Evolutionary conservation across 1,284 basidiomycete genomes (phyloP).

Genomic region (Phellinidium pouzarii): DNA sequence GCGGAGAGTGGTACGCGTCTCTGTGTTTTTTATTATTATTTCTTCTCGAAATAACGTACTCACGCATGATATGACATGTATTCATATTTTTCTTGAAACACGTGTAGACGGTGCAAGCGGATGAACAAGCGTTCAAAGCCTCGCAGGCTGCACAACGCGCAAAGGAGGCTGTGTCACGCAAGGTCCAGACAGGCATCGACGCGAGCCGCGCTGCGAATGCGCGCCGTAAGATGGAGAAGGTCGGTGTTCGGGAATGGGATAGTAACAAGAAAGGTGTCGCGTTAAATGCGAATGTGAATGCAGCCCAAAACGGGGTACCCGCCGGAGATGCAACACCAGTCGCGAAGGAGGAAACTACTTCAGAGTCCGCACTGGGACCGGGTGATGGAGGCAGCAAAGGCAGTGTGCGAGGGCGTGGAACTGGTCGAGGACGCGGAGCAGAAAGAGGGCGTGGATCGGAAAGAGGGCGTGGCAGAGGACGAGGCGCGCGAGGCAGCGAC

Average conservation of each 20-base stretch:
- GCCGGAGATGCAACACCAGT: background rate
- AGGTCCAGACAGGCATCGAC: conserved; percentile 60
- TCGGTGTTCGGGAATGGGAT: conserved; percentile 74
- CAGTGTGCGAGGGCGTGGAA: conserved; percentile 27
- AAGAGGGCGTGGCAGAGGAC: conserved; percentile 6
- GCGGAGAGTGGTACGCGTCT: conserved; percentile 48
- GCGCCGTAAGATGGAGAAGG: conserved; percentile 70
- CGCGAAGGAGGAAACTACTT: background rate
- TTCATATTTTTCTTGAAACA: no score
- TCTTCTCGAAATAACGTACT: no score
- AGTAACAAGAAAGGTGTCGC: conserved; percentile 52
- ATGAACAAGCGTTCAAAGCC: conserved; percentile 69
- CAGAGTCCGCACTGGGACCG: background rate
- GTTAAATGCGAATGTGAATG: background rate
- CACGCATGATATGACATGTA: no score
- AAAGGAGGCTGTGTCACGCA: conserved; percentile 48
- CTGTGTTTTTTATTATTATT: no score
- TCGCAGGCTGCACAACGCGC: conserved; percentile 53
- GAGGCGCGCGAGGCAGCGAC: background rate
- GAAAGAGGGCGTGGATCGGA: background rate
- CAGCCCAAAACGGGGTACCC: background rate
- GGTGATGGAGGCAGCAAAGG: conserved; percentile 21
- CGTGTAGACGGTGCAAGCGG: conserved; percentile 62
- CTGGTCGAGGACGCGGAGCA: conserved; percentile 1
- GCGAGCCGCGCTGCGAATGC: conserved; percentile 69